phyloP scores from a whole-genome alignment of 306 rosid species.

The Delonix regia region DNA sequence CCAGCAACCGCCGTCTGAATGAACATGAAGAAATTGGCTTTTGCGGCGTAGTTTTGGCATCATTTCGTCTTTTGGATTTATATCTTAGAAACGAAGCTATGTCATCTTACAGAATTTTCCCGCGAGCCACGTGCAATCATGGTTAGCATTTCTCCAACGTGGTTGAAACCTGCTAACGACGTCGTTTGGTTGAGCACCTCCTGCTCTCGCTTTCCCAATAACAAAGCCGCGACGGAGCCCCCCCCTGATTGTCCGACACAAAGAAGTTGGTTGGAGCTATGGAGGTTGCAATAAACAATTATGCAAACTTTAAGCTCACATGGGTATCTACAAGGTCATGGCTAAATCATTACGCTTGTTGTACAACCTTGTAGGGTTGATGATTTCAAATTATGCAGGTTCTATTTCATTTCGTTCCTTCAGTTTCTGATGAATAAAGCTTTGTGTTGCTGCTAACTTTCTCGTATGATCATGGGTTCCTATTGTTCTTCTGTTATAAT shows the following conservation, averaged over 20 bases:
- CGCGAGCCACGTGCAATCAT: neutral
- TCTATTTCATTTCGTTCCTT: neutral
- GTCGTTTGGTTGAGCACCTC: neutral
- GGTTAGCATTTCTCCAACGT: neutral
- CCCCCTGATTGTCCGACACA: neutral
- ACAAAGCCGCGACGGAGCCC: neutral
- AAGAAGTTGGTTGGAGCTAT: conserved; percentile 1
- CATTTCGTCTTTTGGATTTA: neutral
- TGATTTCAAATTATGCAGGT: neutral
- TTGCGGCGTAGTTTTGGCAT: conserved; percentile 4
- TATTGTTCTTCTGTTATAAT: conserved; percentile 35
- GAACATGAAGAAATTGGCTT: neutral
- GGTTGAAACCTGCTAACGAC: neutral
- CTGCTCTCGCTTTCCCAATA: neutral
- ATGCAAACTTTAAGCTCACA: neutral
- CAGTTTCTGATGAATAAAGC: neutral
- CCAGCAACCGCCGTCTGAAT: neutral
- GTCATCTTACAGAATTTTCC: no score
- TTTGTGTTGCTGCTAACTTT: conserved; percentile 19
- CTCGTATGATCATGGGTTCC: conserved; percentile 35
- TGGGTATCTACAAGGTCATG: neutral
- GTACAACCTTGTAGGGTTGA: neutral
- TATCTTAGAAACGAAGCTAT: neutral
- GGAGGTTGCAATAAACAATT: neutral
- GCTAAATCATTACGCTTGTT: neutral